Percentiles rank a stretch among this genome's conserved stretches.
These are phyloP conservation scores for Cenchrus purpureus DNA, from an alignment of 176 grass and related monocot genomes.

Conservation along the genomic window DNA sequence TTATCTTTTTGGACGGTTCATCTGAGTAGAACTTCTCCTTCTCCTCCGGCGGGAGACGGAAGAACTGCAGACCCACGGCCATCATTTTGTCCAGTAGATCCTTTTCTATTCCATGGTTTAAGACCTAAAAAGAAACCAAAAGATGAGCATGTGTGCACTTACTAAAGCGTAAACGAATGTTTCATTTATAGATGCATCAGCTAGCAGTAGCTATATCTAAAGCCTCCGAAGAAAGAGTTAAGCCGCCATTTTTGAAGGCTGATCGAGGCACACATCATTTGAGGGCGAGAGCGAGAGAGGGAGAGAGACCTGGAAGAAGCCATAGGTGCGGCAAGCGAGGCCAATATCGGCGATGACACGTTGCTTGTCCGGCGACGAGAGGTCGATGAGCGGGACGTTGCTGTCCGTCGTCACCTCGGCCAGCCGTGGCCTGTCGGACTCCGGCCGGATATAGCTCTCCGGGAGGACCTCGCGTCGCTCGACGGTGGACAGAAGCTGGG, in stretches of 20 bases:
- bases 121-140: conserved; percentile 42
- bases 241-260: neutral
- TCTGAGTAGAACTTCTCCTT: conserved; percentile 78
- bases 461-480: conserved; percentile 43
- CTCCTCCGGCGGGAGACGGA: conserved; percentile 68
- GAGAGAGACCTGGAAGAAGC: conserved; percentile 78
- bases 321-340: conserved; percentile 63
- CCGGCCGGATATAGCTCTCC: conserved; percentile 62
- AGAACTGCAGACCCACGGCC: conserved; percentile 60
- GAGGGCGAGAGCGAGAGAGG: neutral
- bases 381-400: conserved; percentile 72
- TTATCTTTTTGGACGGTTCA: conserved; percentile 71
- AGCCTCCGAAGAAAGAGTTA: neutral
- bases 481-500: conserved; percentile 67
- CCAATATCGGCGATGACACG: conserved; percentile 52
- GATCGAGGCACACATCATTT: neutral
- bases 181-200: neutral
- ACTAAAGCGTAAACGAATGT: neutral
- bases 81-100: conserved; percentile 64
- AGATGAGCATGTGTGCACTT: neutral
- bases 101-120: conserved; percentile 63
- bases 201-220: neutral
- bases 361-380: conserved; percentile 50
- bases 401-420: conserved; percentile 48
- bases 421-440: conserved; percentile 63